A percentile compares a stretch with the other conserved stretches of the same genome.
Evolutionary conservation across 2,329 filamentous ascomycete species (phyloP).

Genomic region (Neofusicoccum sp.): DNA sequence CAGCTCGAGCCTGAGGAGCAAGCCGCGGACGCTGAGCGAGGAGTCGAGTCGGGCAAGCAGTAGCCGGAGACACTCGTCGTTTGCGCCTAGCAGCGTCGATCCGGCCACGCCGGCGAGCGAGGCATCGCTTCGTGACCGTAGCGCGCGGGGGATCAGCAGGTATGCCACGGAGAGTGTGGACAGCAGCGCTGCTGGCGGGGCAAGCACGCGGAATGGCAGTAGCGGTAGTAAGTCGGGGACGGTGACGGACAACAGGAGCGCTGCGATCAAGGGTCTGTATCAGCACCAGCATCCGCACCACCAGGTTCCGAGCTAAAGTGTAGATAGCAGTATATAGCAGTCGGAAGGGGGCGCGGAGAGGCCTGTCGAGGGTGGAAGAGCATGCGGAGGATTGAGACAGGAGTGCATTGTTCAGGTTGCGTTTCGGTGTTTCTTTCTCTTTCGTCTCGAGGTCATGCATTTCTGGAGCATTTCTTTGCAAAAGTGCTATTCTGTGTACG

Average conservation of each 20-base stretch:
- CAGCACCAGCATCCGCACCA: conserved; percentile 12
- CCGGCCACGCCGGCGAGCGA: not conserved
- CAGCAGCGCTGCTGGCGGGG: not conserved
- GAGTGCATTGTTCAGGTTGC: not conserved
- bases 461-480: not conserved
- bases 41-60: not conserved
- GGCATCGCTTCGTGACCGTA: conserved; percentile 1
- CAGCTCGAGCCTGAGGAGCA: conserved; percentile 4
- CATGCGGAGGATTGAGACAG: not conserved
- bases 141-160: not conserved
- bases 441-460: not conserved
- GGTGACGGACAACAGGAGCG: conserved; percentile 29
- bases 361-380: not conserved
- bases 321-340: not conserved
- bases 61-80: not conserved
- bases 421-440: not conserved
- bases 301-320: not conserved
- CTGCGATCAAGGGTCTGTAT: conserved; percentile 39
- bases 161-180: not conserved
- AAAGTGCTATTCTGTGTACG: not conserved
- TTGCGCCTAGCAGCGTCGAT: not conserved
- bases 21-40: not conserved
- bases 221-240: conserved; percentile 31
- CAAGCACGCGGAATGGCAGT: not conserved
- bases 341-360: not conserved